Evolutionary conservation across 345 rosid genomes (phyloP), one percentile per base, ranked within the genome.

Genomic region (Salix caprea): DNA sequence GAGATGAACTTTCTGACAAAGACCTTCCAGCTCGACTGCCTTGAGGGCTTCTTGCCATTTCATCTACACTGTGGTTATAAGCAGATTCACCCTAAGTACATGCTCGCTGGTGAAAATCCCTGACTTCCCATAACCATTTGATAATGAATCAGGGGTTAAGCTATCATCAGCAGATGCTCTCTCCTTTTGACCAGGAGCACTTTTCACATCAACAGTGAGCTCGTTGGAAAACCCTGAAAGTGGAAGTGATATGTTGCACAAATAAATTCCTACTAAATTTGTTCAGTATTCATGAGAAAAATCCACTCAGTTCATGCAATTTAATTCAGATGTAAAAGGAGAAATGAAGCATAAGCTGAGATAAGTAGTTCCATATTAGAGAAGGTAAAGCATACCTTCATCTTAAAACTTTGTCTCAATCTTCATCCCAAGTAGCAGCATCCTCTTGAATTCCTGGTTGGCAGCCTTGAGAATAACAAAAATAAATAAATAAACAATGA

Each of bases 361-460:
- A 58, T 61, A 70, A 65, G 58, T 56, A 14, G 66, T 72, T 65
- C 32, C 9, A 34, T 34, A 28, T 40, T 40, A 32, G 78, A 40
- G 67, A 67, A 70, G 42, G 39, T 19, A 44, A 28, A 34, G 26
- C 48, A 62, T 69, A 91, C 99, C 98, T 89, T 90, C 96, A 87
- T 96, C 99, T 87, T 91, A 97, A 86, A 96, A 93, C 82, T 96
- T 96, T 28, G 81, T 96, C 99, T 97, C 99, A 96, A 19, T 93
- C 99, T 87, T 96, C 99, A 87, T 93, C 96, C 99, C 98, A 96
- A 54, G 88, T 81, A 77, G 90, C 91, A 65, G 98, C 96, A 69
- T 85, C 89, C 84, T 88, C 98, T 79, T 86, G 95, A 80, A 96
- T 81, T 81, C 99, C 99, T 85, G 99, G 98, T 78, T 92, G 94